Percentiles rank a stretch among this genome's conserved stretches.
These are phyloP conservation scores for Larix kaempferi DNA, from an alignment of 75 land plant species.

Conservation along the genomic window DNA sequence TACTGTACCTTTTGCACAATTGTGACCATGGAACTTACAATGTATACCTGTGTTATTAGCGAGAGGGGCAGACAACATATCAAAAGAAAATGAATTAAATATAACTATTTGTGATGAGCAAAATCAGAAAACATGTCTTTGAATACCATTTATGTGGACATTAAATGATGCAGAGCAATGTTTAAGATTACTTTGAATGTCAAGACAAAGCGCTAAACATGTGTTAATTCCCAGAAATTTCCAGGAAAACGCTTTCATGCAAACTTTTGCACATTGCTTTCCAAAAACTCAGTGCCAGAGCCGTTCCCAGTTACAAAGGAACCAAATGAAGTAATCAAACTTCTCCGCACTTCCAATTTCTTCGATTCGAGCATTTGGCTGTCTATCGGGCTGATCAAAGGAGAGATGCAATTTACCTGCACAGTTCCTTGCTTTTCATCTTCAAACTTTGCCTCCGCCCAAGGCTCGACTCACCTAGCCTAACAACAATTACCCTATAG, in stretches of 20 bases:
- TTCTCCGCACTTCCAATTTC: slow-evolving; percentile 73
- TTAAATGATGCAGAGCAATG: neutral
- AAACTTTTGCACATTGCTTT: slow-evolving; percentile 59
- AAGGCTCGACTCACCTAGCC: slow-evolving; percentile 98
- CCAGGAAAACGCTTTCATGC: neutral
- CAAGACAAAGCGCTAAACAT: neutral
- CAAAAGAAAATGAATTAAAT: neutral
- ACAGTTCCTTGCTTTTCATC: slow-evolving; percentile 81
- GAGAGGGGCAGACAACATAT: neutral
- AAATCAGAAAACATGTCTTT: neutral
- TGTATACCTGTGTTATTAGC: slow-evolving; percentile 82
- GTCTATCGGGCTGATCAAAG: slow-evolving; percentile 86
- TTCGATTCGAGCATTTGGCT: slow-evolving; percentile 85
- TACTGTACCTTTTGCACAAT: slow-evolving; percentile 92
- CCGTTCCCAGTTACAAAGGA: slow-evolving; percentile 98
- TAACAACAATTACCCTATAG: slow-evolving; percentile 95
- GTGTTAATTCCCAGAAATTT: neutral
- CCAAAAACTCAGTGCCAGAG: slow-evolving; percentile 81
- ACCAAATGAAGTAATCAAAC: too few relatives aligned
- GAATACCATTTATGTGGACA: neutral
- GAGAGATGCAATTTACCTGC: slow-evolving; percentile 92
- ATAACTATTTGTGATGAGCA: neutral
- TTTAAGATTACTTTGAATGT: neutral
- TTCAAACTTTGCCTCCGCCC: slow-evolving; percentile 87
- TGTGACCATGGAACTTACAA: slow-evolving; percentile 96